Conservation (phyloP, 768 basidiomycete species). For the Grammothele lineata region DNA sequence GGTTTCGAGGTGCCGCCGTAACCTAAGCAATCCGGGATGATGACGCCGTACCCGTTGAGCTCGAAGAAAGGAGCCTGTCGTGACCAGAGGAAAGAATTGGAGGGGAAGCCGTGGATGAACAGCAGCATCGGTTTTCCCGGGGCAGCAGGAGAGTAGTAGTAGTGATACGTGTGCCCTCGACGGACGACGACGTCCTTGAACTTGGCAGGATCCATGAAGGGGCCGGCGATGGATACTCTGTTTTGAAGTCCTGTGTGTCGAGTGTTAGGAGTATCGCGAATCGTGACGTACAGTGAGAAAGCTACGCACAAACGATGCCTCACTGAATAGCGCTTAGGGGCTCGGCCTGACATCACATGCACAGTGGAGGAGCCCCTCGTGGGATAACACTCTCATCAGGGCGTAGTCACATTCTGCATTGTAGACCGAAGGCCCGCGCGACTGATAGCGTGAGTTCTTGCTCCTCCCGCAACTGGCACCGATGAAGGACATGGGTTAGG, state of each 20-base stretch:
- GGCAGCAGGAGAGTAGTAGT: conserved; percentile 25
- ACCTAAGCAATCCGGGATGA: conserved; percentile 46
- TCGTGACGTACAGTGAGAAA: conserved; percentile 1
- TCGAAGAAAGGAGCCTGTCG: conserved; percentile 35
- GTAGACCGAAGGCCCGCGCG: no score
- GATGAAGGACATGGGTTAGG: no score
- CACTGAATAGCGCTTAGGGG: no score
- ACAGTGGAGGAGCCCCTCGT: no score
- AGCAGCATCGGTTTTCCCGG: conserved; percentile 34
- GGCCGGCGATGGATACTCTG: no score
- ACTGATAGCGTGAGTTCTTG: no score
- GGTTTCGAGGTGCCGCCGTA: conserved; percentile 44
- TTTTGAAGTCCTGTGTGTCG: no score
- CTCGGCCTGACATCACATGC: no score
- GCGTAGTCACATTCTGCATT: no score
- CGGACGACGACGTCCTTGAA: conserved; percentile 29
- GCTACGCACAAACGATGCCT: no score
- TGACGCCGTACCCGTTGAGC: conserved; percentile 37
- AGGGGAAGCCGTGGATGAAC: conserved; percentile 43
- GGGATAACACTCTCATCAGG: no score
- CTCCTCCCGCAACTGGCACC: no score
- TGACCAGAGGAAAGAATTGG: conserved; percentile 38
- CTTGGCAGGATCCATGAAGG: conserved; percentile 22
- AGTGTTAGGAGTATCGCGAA: conserved; percentile 18
- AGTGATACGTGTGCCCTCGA: conserved; percentile 34